phyloP scores from a whole-genome alignment of 495 filamentous ascomycete genomes.

The Aspergillus sparsus region DNA sequence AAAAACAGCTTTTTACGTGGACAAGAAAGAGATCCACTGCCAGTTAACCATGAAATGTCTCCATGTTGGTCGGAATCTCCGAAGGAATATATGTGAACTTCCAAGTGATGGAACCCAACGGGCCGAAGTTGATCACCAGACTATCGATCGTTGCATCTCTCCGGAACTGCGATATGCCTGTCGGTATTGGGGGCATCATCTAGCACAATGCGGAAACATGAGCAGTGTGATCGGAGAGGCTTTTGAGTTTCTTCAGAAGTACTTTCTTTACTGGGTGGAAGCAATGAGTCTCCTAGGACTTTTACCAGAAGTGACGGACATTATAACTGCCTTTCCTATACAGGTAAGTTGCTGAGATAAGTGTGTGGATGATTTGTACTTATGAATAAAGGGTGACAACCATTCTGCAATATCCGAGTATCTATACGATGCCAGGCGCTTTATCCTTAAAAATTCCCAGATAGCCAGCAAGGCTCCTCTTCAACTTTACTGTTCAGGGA shows the following conservation, averaged over 20 bases:
- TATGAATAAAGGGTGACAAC: not conserved
- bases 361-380: not conserved
- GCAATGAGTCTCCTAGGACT: slow-evolving; percentile 39
- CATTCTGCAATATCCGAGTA: not conserved
- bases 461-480: slow-evolving; percentile 4
- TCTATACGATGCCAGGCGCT: slow-evolving; percentile 8
- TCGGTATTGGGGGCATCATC: slow-evolving; percentile 47
- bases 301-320: slow-evolving; percentile 28
- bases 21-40: slow-evolving; percentile 20
- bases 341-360: not conserved
- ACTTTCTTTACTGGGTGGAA: slow-evolving; percentile 53
- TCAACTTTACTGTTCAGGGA: slow-evolving; percentile 3
- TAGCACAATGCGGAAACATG: slow-evolving; percentile 31
- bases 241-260: slow-evolving; percentile 40
- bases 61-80: slow-evolving; percentile 24
- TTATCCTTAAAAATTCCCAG: not conserved
- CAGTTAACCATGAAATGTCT: slow-evolving; percentile 26
- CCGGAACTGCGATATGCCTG: slow-evolving; percentile 44
- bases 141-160: slow-evolving; percentile 28
- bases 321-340: not conserved
- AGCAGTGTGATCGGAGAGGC: slow-evolving; percentile 19
- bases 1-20: slow-evolving; percentile 32
- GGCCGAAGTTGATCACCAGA: slow-evolving; percentile 22
- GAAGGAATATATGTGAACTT: slow-evolving; percentile 44
- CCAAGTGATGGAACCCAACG: slow-evolving; percentile 24